phyloP scores from a whole-genome alignment of 2,329 filamentous ascomycete species.

The Curvularia verruculosa region DNA sequence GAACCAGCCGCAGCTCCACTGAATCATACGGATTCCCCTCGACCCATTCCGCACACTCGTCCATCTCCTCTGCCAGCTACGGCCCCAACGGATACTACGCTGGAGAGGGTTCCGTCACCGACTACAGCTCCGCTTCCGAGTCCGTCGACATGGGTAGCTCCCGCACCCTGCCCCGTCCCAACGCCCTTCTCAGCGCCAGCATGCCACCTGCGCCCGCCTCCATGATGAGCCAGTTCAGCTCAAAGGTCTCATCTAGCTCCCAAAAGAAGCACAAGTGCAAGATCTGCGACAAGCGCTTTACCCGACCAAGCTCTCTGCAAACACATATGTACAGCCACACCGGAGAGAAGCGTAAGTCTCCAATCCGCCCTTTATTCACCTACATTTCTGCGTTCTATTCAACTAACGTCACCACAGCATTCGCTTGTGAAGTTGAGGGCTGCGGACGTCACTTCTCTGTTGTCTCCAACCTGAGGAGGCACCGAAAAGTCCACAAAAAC shows the following conservation, averaged over 20 bases:
- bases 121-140: constrained; percentile 92
- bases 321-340: constrained; percentile 99
- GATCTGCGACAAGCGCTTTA: constrained; percentile 97
- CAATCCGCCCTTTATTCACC: too few relatives aligned
- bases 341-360: constrained; percentile 89
- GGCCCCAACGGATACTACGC: constrained; percentile 85
- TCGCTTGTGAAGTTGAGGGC: constrained; percentile 90
- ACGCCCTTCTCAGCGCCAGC: constrained; percentile 64
- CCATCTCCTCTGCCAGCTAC: constrained; percentile 81
- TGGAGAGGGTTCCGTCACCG: constrained; percentile 79
- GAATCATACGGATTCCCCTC: constrained; percentile 93
- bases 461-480: constrained; percentile 90
- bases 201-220: constrained; percentile 86
- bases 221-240: constrained; percentile 99
- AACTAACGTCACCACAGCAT: constrained; percentile 65
- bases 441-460: constrained; percentile 97
- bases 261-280: constrained; percentile 99
- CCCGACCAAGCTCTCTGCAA: constrained; percentile 88
- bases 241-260: constrained; percentile 91
- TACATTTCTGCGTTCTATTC: neutral
- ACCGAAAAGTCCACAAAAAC: constrained; percentile 94
- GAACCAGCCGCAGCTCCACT: constrained; percentile 70
- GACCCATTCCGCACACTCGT: constrained; percentile 83
- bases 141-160: constrained; percentile 78
- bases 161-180: constrained; percentile 81